Evolutionary conservation across 2,329 filamentous ascomycete species (phyloP).

Genomic region (Elsinoe batatas): DNA sequence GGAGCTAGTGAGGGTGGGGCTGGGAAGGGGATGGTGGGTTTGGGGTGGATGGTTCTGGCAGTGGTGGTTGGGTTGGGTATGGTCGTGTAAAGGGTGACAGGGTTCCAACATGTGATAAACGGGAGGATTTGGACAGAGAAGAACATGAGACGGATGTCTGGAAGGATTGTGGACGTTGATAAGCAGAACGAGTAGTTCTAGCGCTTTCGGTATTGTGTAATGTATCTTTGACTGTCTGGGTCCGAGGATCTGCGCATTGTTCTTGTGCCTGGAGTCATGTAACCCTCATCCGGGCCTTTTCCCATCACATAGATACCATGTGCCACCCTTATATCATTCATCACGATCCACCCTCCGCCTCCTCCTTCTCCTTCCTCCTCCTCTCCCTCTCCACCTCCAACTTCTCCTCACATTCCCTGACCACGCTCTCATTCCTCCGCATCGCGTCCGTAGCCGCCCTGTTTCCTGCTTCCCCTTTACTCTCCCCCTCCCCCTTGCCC

Average conservation of each 20-base stretch:
- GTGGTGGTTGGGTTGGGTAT: neutral
- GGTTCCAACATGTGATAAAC: no score
- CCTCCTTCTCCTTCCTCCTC: conserved; percentile 16
- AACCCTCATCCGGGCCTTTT: no score
- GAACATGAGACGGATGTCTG: no score
- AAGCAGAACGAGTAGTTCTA: neutral
- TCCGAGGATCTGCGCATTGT: no score
- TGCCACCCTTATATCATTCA: no score
- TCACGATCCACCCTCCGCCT: conserved; percentile 2
- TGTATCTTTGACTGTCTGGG: neutral
- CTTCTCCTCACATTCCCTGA: conserved; percentile 20
- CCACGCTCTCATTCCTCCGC: conserved; percentile 31
- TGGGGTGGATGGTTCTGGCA: neutral
- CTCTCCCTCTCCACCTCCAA: conserved; percentile 14
- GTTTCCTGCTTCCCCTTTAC: conserved; percentile 59
- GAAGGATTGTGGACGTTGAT: neutral
- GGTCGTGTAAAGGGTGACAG: neutral
- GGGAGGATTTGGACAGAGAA: no score
- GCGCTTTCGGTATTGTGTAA: neutral
- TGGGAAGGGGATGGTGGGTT: neutral
- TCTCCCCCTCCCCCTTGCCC: conserved; percentile 53
- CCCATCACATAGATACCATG: no score
- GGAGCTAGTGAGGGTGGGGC: neutral
- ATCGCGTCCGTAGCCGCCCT: conserved; percentile 57
- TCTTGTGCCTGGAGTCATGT: no score